A percentile compares a stretch with the other conserved stretches of the same genome.
Conservation (phyloP, 2,329 filamentous ascomycete genomes). For the Tolypocladium guangdongense region DNA sequence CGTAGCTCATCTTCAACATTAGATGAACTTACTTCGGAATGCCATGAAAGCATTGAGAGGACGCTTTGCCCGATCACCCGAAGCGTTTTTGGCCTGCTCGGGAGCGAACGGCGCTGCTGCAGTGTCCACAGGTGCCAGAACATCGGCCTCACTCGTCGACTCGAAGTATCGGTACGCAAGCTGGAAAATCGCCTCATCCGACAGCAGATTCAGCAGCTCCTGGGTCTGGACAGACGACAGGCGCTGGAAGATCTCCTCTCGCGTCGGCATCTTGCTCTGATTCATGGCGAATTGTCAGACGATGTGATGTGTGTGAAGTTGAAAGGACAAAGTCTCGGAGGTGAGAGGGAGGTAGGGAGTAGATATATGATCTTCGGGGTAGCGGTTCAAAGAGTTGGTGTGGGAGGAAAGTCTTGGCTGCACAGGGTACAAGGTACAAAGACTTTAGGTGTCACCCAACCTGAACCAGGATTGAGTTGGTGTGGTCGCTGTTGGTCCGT, state of each 20-base stretch:
- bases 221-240: constrained; percentile 6
- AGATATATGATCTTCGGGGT: neutral
- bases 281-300: neutral
- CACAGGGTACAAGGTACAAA: neutral
- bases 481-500: no score
- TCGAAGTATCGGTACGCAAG: constrained; percentile 9
- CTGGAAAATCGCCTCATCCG: constrained; percentile 11
- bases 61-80: constrained; percentile 12
- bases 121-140: neutral
- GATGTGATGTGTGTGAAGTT: neutral
- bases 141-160: neutral
- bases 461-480: no score
- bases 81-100: neutral
- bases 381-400: neutral
- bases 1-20: neutral
- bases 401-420: neutral
- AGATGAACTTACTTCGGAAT: constrained; percentile 16
- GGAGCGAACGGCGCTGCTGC: neutral
- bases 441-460: neutral
- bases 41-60: constrained; percentile 22
- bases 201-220: constrained; percentile 9
- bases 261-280: constrained; percentile 6
- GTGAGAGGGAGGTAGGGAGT: neutral
- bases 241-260: constrained; percentile 8
- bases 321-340: neutral